Base-by-base conservation (phyloP, 1,284 basidiomycete genomes). In the Trichosporon ovoides region DNA sequence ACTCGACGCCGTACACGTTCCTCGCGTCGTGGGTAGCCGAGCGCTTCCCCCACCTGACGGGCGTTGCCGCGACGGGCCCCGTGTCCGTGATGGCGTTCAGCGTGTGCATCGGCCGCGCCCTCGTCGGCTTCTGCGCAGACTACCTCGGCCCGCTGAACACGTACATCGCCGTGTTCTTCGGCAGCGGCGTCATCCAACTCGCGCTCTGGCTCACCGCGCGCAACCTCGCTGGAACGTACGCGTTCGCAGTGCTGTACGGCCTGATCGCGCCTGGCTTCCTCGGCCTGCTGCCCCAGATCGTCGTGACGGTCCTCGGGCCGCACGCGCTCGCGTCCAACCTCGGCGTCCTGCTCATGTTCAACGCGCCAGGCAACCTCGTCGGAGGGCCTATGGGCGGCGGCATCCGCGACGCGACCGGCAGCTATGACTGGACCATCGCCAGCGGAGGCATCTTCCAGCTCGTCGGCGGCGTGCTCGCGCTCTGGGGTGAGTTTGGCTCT, bases 281-380 rank as follows among this genome's bases (percentile, higher is more conserved):
- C 2, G 66, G 67, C 3, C 57, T 73, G 14, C 53, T 73, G 38
- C 71, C 71, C 1, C 68, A 70, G 52, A 68, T 69, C 33, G 64
- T 68, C 19, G 67, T 69, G 1, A 66, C 68, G 20, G 22, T 73
- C 4, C 69, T 73, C 38, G 71, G 71, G 2, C 65, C 68, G 0
- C 40, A 57, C 2, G 66, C 69, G 43, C 60, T 73, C 6, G 71
- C 71, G 13, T 66, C 66, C 5, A 73, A 73, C 43, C 66, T 69
- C 3, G 71, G 60, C 9, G 18, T 62, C 4, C 49, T 62, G 7
- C 55, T 62, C 10, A 24, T 62, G 2, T 62, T 62, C 40, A 59
- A 56, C 38, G 53, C 54, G 1, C 60, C 60, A 0, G 60, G 60
- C 7, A 62, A 53, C 48, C 52, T 62, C 33, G 48, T 59, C 28